These are phyloP conservation scores for Ganoderma sinense DNA, from an alignment of 1,284 basidiomycete species.

Conservation along the genomic window DNA sequence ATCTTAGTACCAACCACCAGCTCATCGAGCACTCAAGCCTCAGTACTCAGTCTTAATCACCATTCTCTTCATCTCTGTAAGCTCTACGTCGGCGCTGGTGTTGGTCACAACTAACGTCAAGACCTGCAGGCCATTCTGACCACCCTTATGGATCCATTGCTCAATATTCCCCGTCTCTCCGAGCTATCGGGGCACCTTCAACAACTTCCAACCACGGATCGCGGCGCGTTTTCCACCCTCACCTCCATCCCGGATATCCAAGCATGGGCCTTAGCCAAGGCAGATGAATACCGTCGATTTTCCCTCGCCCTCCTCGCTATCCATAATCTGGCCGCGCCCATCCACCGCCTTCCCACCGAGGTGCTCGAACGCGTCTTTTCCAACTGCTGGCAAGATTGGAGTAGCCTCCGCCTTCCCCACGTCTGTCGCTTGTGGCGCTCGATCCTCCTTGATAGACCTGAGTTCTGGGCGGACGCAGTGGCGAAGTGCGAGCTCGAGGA, in stretches of 20 bases:
- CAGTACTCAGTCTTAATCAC: no score
- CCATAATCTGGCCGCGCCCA: neutral
- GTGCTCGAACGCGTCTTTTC: neutral
- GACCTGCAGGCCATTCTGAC: no score
- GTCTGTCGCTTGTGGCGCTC: conserved; percentile 4
- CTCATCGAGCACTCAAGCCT: no score
- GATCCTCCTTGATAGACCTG: neutral
- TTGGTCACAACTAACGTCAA: no score
- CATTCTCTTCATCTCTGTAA: no score
- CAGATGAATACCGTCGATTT: neutral
- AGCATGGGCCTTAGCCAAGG: neutral
- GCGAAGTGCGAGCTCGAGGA: neutral
- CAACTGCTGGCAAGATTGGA: neutral
- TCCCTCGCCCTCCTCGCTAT: conserved; percentile 3
- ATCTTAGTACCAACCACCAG: no score
- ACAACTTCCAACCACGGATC: neutral
- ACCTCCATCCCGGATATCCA: neutral
- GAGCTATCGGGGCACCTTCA: neutral
- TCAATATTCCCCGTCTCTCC: neutral
- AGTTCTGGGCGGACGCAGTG: conserved; percentile 3
- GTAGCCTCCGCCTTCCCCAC: neutral
- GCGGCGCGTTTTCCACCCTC: neutral
- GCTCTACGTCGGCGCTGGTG: no score
- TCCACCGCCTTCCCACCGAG: conserved; percentile 9
- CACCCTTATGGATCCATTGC: neutral